Evolutionary conservation across 1,139 yeast species (phyloP), one percentile per base, ranked within the genome.

Genomic region (Diutina ranongensis): DNA sequence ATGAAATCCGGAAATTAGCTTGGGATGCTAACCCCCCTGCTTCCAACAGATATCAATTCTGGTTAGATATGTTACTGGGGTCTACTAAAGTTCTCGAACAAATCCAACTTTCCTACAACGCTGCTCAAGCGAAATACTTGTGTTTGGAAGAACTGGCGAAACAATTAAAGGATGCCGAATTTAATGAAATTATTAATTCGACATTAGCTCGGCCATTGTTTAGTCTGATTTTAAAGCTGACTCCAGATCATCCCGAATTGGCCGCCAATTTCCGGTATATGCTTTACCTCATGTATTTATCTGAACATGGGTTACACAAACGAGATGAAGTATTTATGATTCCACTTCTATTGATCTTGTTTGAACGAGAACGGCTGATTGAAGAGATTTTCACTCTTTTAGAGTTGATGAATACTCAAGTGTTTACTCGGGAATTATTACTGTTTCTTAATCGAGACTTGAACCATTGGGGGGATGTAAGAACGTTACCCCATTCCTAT

Each of bases 241-340:
- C 53, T 7, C 42, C 44, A 3, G 22, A 15, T 13, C 20, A 16
- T 27, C 18, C 35, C 2, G 45, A 40, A 3, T 63, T 67, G 48
- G 56, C 57, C 45, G 52, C 54, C 3, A 59, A 63, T 45, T 68
- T 58, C 50, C 58, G 54, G 41, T 54, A 55, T 34, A 53, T 71
- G 46, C 61, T 71, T 41, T 68, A 66, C 51, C 56, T 69, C 38
- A 67, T 65, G 50, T 62, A 72, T 2, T 57, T 70, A 31, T 59
- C 68, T 1, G 49, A 49, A 7, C 68, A 63, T 44, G 72, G 72
- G 3, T 57, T 71, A 40, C 59, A 58, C 38, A 65, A 64, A 47
- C 71, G 67, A 46, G 75, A 71, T 49, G 72, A 67, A 48, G 54
- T 55, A 1, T 67, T 70, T 44, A 54, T 69, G 47, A 65, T 71